Evolutionary conservation across 2,329 filamentous ascomycete species (phyloP), one percentile per base, ranked within the genome.

Genomic region (Alternaria arbusti): DNA sequence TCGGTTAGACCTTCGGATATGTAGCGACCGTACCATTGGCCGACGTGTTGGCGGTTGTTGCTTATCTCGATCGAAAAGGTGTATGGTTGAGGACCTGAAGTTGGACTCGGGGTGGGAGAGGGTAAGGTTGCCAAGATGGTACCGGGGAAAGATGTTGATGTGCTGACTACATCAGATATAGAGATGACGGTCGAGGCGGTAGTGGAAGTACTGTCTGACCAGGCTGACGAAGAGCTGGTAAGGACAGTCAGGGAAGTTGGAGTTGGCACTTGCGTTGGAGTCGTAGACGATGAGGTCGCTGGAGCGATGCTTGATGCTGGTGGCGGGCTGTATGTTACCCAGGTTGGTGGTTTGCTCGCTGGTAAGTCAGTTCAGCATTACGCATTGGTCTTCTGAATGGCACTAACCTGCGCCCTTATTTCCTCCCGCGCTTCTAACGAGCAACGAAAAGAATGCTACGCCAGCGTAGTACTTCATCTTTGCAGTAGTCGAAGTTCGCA

Each of bases 31-130:
- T 59, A 63, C 55, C 43, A 63, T 11, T 13, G 40, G 23, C 60
- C 55, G 13, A 59, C 22, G 11, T 63, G 60, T 32, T 63, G 55
- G 23, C 55, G 50, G 11, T 63, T 17, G 30, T 59, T 63, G 4
- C 55, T 54, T 32, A 63, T 63, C n/a, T 63, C 47, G 32, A 63
- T 28, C 6, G 25, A 43, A 11, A 61, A 61, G 15, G 52, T 56
- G 2, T 61, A 46, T 3, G 36, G 36, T 11, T 40, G 36, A 40
- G 36, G n/a, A 40, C 36, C 36, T 51, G n/a, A n/a, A 15, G 47
- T 13, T 0, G 26, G n/a, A 13, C 17, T 51, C 6, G 47, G 26
- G 11, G 17, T 30, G 17, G 26, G 26, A 17, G 26, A 32, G 17
- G 47, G 26, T 32, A 17, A 51, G 13, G 26, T 32, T 15, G 26